Base-by-base conservation (phyloP, 2,329 filamentous ascomycete species). In the Graphiopsis chlorocephala region DNA sequence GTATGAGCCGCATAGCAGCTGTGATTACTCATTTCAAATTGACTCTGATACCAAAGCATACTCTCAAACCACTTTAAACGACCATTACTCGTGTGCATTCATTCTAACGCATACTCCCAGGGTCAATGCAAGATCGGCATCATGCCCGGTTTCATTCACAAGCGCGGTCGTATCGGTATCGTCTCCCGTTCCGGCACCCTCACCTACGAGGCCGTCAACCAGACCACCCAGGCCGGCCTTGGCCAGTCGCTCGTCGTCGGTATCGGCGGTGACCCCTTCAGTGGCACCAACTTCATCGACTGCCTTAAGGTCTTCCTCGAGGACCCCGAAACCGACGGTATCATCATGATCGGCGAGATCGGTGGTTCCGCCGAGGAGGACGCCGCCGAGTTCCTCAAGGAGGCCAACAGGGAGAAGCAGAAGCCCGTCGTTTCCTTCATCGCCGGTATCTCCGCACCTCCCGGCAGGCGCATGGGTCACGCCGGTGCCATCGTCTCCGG, bases 271-370 rank as follows among this genome's bases (percentile, higher is more conserved):
- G 95, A 99, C 83, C 95, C 95, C 74, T 99, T 99, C 86, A 94
- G 90, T 76, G 95, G 95, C 74, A 98, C 95, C 82, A 98, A 97
- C 88, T 99, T 98, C 85, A 98, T 99, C 82, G 95, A 99, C 87
- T 97, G 94, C 86, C 86, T 99, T 74, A 91, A 92, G 78, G 92
- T 98, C 78, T 99, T 99, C 88, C 88, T 97, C 74, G 85, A 96
- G 80, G 95, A 99, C 80, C 86, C 90, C 79, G 92, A 97, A 84
- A 99, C 95, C 45, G 95, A 99, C 78, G 95, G 95, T 78, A 97
- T 99, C 83, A 97, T 99, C 84, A 97, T 99, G 95, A 98, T 99
- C 79, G 95, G 95, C 78, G 95, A 98, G 85, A 98, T 99, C 78
- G 95, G 95, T 81, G 95, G 95, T 69, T 92, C 91, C 67, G 95